Conservation (phyloP, 352 stramenopile species). For the Globisporangium nagaii region DNA sequence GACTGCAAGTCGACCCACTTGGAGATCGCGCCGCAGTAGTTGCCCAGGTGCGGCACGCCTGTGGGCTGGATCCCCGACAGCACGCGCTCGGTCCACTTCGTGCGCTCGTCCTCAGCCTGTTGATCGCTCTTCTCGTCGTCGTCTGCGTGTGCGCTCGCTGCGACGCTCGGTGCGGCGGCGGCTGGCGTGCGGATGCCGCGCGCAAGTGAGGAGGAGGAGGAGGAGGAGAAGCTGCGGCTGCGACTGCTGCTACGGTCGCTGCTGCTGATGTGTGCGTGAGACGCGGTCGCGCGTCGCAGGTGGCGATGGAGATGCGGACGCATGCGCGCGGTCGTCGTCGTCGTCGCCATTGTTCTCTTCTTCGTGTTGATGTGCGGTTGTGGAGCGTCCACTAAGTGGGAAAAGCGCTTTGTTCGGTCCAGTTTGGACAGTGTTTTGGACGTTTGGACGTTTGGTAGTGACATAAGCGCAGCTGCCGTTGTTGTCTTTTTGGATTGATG, state of each 20-base stretch:
- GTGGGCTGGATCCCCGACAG: constrained; percentile 98
- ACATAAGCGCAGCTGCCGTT: too few species aligned
- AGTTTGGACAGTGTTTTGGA: too few species aligned
- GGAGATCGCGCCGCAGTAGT: constrained; percentile 97
- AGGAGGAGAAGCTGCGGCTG: neutral
- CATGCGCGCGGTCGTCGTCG: neutral
- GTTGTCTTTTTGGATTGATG: too few species aligned
- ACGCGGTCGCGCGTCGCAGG: neutral
- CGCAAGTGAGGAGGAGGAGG: too few species aligned
- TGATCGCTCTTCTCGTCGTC: too few species aligned
- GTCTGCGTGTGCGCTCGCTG: neutral
- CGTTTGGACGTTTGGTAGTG: too few species aligned
- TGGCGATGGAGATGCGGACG: neutral
- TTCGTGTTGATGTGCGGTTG: neutral
- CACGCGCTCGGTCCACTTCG: constrained; percentile 47
- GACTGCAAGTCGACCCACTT: constrained; percentile 97
- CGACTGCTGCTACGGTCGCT: neutral
- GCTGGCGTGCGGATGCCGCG: neutral
- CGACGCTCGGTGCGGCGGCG: neutral
- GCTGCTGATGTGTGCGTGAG: too few species aligned
- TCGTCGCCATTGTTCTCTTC: too few species aligned
- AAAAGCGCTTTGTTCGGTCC: too few species aligned
- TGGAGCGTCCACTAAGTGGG: neutral
- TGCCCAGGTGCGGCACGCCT: constrained; percentile 97
- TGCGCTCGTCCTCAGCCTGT: neutral